Evolutionary conservation across 2,329 filamentous ascomycete genomes (phyloP).

Genomic region (Fusarium haematococcum): DNA sequence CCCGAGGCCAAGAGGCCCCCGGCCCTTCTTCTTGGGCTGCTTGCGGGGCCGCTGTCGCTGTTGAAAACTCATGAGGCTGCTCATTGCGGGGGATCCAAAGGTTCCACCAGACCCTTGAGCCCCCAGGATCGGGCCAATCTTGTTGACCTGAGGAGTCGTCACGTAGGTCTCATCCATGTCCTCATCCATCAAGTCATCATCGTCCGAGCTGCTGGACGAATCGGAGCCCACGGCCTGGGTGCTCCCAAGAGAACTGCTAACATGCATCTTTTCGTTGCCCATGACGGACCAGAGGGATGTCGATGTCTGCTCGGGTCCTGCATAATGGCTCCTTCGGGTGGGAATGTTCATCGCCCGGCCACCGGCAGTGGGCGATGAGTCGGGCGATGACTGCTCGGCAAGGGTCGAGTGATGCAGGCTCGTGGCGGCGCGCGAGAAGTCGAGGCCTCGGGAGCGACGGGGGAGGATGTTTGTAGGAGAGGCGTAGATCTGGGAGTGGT

Average conservation of each 20-base stretch:
- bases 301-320: conserved; percentile 71
- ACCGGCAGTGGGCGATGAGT: conserved; percentile 88
- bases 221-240: conserved; percentile 77
- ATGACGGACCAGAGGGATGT: conserved; percentile 79
- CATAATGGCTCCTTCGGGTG: conserved; percentile 62
- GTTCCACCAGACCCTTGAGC: conserved; percentile 65
- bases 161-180: conserved; percentile 84
- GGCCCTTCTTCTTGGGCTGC: conserved; percentile 69
- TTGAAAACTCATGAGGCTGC: conserved; percentile 86
- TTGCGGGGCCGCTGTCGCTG: conserved; percentile 78
- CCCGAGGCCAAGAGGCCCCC: conserved; percentile 62
- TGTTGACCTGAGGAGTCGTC: conserved; percentile 83
- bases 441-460: conserved; percentile 87
- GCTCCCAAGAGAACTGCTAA: conserved; percentile 84
- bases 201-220: conserved; percentile 78
- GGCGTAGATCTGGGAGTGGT: conserved; percentile 85
- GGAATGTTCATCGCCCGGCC: conserved; percentile 74
- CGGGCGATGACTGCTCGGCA: conserved; percentile 87
- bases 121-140: conserved; percentile 62
- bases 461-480: conserved; percentile 90
- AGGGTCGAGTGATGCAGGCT: conserved; percentile 96
- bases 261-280: conserved; percentile 75
- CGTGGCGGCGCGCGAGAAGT: conserved; percentile 93
- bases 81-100: conserved; percentile 77
- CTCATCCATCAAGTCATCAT: conserved; percentile 78